These are phyloP conservation scores for Gliomastix tumulicola DNA, from an alignment of 2,329 filamentous ascomycete species.

Conservation along the genomic window DNA sequence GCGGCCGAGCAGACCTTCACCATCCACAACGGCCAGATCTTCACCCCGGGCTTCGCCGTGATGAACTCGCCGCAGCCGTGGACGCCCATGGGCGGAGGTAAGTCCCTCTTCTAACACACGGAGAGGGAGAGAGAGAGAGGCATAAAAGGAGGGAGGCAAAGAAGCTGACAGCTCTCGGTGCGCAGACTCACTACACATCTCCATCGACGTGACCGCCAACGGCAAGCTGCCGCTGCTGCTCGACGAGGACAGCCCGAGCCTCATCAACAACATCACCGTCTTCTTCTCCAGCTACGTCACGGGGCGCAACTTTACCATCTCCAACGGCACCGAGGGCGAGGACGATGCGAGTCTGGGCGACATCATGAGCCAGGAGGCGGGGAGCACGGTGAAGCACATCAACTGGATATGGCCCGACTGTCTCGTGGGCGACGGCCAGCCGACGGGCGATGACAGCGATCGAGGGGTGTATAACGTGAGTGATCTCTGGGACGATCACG, in stretches of 20 bases:
- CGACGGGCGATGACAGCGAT: slow-evolving; percentile 35
- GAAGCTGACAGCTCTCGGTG: slow-evolving; percentile 5
- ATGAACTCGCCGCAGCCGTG: slow-evolving; percentile 59
- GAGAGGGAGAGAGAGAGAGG: no score
- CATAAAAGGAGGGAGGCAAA: background rate
- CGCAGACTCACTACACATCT: slow-evolving; percentile 51
- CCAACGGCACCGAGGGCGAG: slow-evolving; percentile 49
- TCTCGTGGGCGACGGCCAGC: slow-evolving; percentile 52
- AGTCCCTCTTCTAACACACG: slow-evolving; percentile 17
- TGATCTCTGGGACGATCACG: slow-evolving; percentile 2
- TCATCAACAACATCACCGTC: slow-evolving; percentile 57
- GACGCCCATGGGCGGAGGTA: slow-evolving; percentile 57
- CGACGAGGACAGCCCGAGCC: slow-evolving; percentile 42
- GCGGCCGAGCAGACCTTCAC: slow-evolving; percentile 40
- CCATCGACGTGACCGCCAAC: slow-evolving; percentile 60
- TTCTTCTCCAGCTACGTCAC: slow-evolving; percentile 61
- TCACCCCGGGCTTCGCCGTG: slow-evolving; percentile 61
- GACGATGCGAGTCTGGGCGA: slow-evolving; percentile 49
- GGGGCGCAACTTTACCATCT: slow-evolving; percentile 60
- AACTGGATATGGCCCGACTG: slow-evolving; percentile 68
- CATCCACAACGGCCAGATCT: slow-evolving; percentile 58
- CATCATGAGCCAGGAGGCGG: slow-evolving; percentile 56
- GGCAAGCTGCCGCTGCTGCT: slow-evolving; percentile 55
- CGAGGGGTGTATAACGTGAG: slow-evolving; percentile 57
- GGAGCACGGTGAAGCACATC: slow-evolving; percentile 67